Conservation (phyloP, 2,329 filamentous ascomycete species). For the Hymenoscyphus occultus region DNA sequence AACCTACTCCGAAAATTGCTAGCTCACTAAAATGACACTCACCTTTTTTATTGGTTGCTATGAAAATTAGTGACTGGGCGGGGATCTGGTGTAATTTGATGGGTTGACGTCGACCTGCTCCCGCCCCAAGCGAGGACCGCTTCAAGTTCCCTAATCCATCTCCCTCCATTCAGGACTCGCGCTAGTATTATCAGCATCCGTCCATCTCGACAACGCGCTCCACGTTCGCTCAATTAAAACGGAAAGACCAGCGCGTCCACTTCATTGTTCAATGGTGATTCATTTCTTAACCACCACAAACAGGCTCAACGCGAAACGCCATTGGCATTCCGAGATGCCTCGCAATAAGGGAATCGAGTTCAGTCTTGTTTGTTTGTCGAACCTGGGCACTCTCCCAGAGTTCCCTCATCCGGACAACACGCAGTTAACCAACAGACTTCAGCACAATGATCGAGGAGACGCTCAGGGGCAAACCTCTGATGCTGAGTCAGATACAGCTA, state of each 20-base stretch:
- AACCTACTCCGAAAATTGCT: too few species aligned
- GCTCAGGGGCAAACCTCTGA: neutral
- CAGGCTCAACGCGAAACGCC: neutral
- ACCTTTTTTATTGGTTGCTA: too few species aligned
- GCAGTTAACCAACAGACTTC: slow-evolving; percentile 39
- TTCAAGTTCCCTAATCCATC: neutral
- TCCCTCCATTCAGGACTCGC: neutral
- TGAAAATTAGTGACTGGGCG: too few species aligned
- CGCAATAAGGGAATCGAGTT: slow-evolving; percentile 30
- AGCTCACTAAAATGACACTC: too few species aligned
- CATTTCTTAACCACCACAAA: neutral
- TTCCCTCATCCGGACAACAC: slow-evolving; percentile 54
- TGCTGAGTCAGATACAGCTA: neutral
- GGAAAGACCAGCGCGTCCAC: neutral
- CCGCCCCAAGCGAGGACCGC: neutral
- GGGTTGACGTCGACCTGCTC: neutral
- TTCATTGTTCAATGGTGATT: neutral
- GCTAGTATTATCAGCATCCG: neutral
- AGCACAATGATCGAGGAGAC: neutral
- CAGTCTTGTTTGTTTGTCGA: slow-evolving; percentile 29
- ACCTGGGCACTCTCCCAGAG: slow-evolving; percentile 45
- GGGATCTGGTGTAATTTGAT: neutral
- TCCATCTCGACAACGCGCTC: neutral
- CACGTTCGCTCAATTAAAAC: neutral
- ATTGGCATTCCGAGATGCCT: slow-evolving; percentile 29